phyloP scores from a whole-genome alignment of 1,284 basidiomycete genomes.

The Rhizoctonia solani region DNA sequence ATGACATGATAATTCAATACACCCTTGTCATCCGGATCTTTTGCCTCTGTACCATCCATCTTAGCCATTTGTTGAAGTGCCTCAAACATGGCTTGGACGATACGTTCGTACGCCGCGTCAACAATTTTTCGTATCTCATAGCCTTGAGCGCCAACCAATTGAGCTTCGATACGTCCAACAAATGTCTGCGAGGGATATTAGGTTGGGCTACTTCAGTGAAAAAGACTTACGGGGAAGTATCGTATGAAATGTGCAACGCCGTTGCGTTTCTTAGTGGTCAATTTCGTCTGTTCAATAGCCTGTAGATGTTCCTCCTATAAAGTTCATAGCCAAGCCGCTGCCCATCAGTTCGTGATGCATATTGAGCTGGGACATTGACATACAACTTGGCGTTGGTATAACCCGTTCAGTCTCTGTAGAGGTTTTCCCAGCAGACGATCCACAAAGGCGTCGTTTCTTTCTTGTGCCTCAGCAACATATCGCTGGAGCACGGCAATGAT shows the following conservation, averaged over 20 bases:
- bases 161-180: slow-evolving; percentile 80
- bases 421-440: slow-evolving; percentile 78
- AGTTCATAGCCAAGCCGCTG: too few relatives aligned
- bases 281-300: slow-evolving; percentile 86
- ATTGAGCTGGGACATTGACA: slow-evolving; percentile 44
- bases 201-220: not conserved
- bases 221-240: slow-evolving; percentile 72
- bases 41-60: slow-evolving; percentile 66
- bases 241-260: slow-evolving; percentile 94
- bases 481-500: slow-evolving; percentile 80
- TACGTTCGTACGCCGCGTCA: slow-evolving; percentile 83
- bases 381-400: slow-evolving; percentile 80
- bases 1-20: slow-evolving; percentile 96
- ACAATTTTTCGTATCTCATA: slow-evolving; percentile 80
- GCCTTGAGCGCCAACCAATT: slow-evolving; percentile 77
- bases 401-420: slow-evolving; percentile 69
- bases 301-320: slow-evolving; percentile 82
- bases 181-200: slow-evolving; percentile 55
- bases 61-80: slow-evolving; percentile 94
- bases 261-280: slow-evolving; percentile 88
- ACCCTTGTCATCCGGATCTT: slow-evolving; percentile 87
- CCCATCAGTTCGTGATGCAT: not conserved
- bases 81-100: slow-evolving; percentile 89
- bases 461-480: slow-evolving; percentile 77
- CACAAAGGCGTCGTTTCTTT: slow-evolving; percentile 77